Percentiles rank a stretch among this genome's conserved stretches.
Evolutionary conservation across 129 eudicot species (phyloP).

Genomic region (Centaurea solstitialis): DNA sequence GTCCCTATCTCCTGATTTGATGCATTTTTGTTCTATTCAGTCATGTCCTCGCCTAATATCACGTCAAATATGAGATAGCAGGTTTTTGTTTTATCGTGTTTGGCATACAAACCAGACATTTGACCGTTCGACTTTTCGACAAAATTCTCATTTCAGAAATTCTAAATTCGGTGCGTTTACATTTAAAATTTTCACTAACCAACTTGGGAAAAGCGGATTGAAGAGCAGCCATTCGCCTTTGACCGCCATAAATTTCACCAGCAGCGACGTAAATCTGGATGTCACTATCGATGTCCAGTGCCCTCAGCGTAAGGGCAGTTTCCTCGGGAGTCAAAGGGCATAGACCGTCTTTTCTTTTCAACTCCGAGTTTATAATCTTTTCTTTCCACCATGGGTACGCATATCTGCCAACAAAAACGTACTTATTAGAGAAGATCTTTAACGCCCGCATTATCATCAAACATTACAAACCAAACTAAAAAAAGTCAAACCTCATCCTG

Average conservation of each 20-base stretch:
- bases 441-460: neutral
- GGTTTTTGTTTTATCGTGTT: neutral
- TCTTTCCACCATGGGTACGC: constrained; percentile 99
- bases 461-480: neutral
- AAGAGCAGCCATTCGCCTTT: constrained; percentile 73
- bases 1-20: neutral
- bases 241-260: constrained; percentile 92
- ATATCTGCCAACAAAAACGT: constrained; percentile 47
- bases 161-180: neutral
- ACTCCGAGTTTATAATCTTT: constrained; percentile 78
- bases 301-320: constrained; percentile 78
- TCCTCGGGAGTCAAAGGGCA: constrained; percentile 99
- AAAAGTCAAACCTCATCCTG: constrained; percentile 69
- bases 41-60: neutral
- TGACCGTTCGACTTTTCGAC: neutral
- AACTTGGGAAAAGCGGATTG: constrained; percentile 69
- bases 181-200: constrained; percentile 47
- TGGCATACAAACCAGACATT: neutral
- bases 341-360: constrained; percentile 84
- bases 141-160: neutral
- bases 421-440: neutral
- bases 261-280: constrained; percentile 93
- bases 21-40: neutral
- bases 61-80: neutral
- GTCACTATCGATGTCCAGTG: constrained; percentile 72